Conservation (phyloP, 2,329 filamentous ascomycete genomes). For the Diaporthe vaccinii region DNA sequence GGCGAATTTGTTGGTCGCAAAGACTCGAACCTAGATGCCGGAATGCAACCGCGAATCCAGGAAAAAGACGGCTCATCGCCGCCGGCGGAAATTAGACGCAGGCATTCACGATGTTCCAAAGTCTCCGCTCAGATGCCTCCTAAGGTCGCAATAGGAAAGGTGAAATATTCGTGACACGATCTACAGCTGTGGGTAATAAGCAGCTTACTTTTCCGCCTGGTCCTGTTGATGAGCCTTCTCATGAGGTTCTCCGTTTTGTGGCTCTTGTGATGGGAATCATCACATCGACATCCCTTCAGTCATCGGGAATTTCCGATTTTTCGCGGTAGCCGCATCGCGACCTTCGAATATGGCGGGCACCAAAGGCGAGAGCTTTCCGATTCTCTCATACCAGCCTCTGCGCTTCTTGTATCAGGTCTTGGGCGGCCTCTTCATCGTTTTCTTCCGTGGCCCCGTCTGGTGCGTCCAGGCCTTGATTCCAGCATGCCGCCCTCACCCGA, state of each 20-base stretch:
- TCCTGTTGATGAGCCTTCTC: not conserved
- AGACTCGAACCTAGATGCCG: not conserved
- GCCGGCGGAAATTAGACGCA: not conserved
- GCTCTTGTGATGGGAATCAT: not conserved
- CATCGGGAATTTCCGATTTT: not conserved
- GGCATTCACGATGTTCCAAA: not conserved
- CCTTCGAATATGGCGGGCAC: not conserved
- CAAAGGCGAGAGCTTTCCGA: not conserved
- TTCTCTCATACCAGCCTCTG: not conserved
- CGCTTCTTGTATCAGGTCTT: not conserved
- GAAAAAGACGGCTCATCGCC: not conserved
- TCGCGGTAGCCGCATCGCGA: not conserved
- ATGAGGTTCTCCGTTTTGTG: not conserved
- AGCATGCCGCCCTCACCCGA: constrained; percentile 1
- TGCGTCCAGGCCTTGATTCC: constrained; percentile 6
- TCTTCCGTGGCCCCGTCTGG: constrained; percentile 2
- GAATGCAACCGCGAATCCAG: not conserved
- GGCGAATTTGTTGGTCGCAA: not conserved
- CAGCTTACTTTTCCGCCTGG: not conserved
- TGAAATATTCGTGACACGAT: not conserved
- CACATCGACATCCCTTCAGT: not conserved
- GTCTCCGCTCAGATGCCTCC: not conserved
- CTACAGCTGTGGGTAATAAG: not conserved
- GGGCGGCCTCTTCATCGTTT: not conserved
- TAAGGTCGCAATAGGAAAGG: not conserved